A percentile compares a stretch with the other conserved stretches of the same genome.
Conservation (phyloP, 2,329 filamentous ascomycete species). For the Fusarium annulatum region DNA sequence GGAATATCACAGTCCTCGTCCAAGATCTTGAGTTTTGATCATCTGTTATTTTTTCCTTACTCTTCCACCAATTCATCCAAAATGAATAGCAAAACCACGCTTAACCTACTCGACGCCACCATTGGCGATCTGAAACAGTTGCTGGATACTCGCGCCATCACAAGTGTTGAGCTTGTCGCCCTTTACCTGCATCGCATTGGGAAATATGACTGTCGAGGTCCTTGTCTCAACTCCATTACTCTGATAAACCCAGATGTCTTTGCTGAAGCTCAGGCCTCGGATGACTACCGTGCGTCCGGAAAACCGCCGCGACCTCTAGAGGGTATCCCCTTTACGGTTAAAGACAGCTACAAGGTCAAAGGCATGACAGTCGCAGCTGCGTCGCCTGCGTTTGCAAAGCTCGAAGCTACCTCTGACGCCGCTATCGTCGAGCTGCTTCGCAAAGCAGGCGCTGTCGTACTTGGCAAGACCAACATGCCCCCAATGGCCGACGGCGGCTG, state of each 20-base stretch:
- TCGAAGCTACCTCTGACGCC: slow-evolving; percentile 64
- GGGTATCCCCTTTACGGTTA: slow-evolving; percentile 67
- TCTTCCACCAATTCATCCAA: rapidly evolving
- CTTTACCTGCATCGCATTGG: slow-evolving; percentile 44
- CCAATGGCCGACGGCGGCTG: slow-evolving; percentile 69
- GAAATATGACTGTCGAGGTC: slow-evolving; percentile 41
- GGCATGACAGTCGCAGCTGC: slow-evolving; percentile 65
- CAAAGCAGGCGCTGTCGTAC: slow-evolving; percentile 47
- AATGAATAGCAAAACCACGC: not conserved
- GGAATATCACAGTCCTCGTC: not conserved
- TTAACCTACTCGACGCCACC: rapidly evolving
- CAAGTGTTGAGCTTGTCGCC: slow-evolving; percentile 45
- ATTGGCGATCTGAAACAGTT: not conserved
- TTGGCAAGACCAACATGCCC: slow-evolving; percentile 67
- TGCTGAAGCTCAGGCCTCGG: slow-evolving; percentile 45
- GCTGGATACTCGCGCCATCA: not conserved
- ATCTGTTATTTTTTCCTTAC: not conserved
- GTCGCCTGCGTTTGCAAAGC: slow-evolving; percentile 63
- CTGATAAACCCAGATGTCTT: slow-evolving; percentile 44
- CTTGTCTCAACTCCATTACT: slow-evolving; percentile 43
- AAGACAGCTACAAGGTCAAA: slow-evolving; percentile 66
- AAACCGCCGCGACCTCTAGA: slow-evolving; percentile 52
- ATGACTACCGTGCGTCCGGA: slow-evolving; percentile 40
- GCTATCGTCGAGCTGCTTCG: slow-evolving; percentile 60
- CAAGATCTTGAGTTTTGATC: not conserved